A percentile compares a stretch with the other conserved stretches of the same genome.
These are phyloP conservation scores for Astrocystis sublimbata DNA, from an alignment of 495 filamentous ascomycete genomes.

Conservation along the genomic window DNA sequence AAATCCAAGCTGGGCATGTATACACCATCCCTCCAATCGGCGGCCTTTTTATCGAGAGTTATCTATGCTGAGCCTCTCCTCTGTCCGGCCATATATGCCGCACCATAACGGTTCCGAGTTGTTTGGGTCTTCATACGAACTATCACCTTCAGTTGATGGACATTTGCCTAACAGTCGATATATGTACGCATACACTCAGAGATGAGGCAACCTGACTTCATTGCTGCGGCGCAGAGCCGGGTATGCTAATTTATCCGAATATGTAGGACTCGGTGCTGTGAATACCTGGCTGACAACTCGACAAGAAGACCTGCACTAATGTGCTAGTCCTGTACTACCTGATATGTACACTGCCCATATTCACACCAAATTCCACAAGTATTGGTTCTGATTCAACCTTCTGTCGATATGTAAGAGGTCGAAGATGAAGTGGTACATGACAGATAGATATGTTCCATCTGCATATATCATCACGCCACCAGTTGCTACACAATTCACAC, in stretches of 20 bases:
- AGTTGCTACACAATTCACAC: no score
- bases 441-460: no score
- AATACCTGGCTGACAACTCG: no score
- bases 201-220: background rate
- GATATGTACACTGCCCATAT: no score
- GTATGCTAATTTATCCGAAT: background rate
- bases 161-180: background rate
- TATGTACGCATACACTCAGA: background rate
- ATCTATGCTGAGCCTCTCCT: background rate
- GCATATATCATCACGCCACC: no score
- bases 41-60: background rate
- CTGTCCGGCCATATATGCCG: background rate
- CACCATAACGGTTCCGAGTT: background rate
- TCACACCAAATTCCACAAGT: no score
- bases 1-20: background rate
- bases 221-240: background rate
- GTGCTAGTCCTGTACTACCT: no score
- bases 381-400: no score
- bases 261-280: background rate
- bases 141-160: background rate
- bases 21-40: background rate
- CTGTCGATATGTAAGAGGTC: no score
- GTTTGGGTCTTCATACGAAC: background rate
- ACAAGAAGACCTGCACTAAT: no score
- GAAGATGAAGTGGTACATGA: no score